Conservation (phyloP, 2,329 filamentous ascomycete species). For the Cercospora sojina region DNA sequence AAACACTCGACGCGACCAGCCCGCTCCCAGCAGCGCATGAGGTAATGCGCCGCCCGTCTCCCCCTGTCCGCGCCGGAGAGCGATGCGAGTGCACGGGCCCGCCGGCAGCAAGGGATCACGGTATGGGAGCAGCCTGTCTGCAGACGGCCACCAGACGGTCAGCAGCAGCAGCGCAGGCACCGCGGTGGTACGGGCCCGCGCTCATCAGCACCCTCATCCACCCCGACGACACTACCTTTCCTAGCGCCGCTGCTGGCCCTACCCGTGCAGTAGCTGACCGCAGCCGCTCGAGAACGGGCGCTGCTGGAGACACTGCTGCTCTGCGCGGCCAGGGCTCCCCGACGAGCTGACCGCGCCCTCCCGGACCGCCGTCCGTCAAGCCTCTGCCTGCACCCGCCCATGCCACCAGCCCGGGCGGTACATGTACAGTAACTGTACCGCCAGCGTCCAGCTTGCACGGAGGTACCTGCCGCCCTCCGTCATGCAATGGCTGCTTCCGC, state of each 20-base stretch:
- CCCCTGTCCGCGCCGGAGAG: background rate
- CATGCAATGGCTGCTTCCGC: background rate
- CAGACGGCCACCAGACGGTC: background rate
- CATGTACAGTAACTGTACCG: background rate
- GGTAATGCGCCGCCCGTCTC: conserved; percentile 6
- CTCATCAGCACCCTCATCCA: background rate
- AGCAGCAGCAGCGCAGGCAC: background rate
- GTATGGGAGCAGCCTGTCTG: background rate
- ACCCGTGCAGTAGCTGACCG: background rate
- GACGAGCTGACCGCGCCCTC: conserved; percentile 14
- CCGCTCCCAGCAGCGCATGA: background rate
- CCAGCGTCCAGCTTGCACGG: background rate
- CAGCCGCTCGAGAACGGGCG: background rate
- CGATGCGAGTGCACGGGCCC: background rate
- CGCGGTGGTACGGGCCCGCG: background rate
- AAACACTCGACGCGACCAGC: conserved; percentile 13
- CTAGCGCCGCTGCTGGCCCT: background rate
- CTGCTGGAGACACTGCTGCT: conserved; percentile 4
- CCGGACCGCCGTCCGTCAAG: conserved; percentile 1
- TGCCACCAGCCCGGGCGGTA: background rate
- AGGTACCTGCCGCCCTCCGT: background rate
- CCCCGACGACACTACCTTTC: background rate
- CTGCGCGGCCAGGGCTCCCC: background rate
- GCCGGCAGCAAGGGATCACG: background rate
- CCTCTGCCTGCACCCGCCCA: background rate